A percentile compares a stretch with the other conserved stretches of the same genome.
Conservation (phyloP, 768 basidiomycete species). For the Pulveroboletus sp. region DNA sequence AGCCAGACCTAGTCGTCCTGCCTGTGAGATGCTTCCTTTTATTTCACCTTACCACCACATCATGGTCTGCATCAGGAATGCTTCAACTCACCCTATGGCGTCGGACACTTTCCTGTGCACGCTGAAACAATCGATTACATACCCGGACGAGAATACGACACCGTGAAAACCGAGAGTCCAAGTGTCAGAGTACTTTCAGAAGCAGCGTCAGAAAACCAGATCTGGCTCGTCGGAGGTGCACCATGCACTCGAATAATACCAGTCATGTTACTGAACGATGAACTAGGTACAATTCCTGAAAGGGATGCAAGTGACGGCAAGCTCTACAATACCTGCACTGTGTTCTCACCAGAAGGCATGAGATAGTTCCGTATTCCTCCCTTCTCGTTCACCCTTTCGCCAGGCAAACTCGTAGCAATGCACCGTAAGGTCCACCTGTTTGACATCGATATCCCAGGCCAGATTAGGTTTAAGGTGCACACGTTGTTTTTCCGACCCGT, state of each 20-base stretch:
- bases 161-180: conserved; percentile 55
- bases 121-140: conserved; percentile 73
- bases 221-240: conserved; percentile 93
- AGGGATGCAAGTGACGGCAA: conserved; percentile 57
- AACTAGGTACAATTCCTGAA: conserved; percentile 91
- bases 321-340: conserved; percentile 90
- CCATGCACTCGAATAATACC: not conserved
- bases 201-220: conserved; percentile 68
- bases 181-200: conserved; percentile 78
- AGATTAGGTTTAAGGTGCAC: conserved; percentile 80
- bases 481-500: not conserved
- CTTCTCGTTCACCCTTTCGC: not conserved
- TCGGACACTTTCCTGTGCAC: conserved; percentile 74
- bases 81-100: conserved; percentile 85
- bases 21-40: conserved; percentile 50
- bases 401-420: conserved; percentile 79
- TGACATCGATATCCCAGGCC: conserved; percentile 94
- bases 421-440: conserved; percentile 97
- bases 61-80: conserved; percentile 54
- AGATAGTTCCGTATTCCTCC: not conserved
- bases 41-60: not conserved
- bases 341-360: conserved; percentile 76
- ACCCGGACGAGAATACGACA: conserved; percentile 56
- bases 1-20: conserved; percentile 78
- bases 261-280: not conserved